Conservation (phyloP, 2,329 filamentous ascomycete species). For the Cyclaneusma minus region DNA sequence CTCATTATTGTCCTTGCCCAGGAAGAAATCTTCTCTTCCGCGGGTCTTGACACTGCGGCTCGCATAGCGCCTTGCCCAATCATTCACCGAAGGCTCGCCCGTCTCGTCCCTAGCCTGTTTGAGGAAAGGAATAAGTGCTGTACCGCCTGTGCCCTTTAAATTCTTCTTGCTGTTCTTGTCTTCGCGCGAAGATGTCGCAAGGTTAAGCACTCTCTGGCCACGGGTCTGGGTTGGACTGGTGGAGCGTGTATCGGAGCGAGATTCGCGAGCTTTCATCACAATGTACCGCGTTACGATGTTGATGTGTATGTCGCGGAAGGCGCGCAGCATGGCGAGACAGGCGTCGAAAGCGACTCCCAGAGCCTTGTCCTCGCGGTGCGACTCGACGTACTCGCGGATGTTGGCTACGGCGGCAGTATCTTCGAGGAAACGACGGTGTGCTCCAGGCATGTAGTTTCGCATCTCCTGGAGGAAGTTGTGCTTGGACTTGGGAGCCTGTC, state of each 20-base stretch:
- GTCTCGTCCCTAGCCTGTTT: constrained; percentile 97
- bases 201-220: constrained; percentile 37
- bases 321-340: constrained; percentile 60
- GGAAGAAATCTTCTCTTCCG: constrained; percentile 39
- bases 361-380: constrained; percentile 40
- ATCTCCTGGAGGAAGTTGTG: constrained; percentile 96
- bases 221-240: constrained; percentile 25
- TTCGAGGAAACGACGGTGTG: constrained; percentile 76
- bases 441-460: constrained; percentile 91
- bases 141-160: constrained; percentile 82
- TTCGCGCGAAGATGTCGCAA: constrained; percentile 34
- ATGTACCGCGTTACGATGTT: constrained; percentile 94
- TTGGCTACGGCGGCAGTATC: constrained; percentile 71
- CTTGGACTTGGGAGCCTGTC: constrained; percentile 33
- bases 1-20: constrained; percentile 32
- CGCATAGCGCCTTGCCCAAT: constrained; percentile 36
- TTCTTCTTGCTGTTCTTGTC: constrained; percentile 32
- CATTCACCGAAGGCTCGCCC: constrained; percentile 69
- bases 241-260: constrained; percentile 46
- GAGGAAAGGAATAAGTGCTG: constrained; percentile 83
- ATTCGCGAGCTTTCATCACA: constrained; percentile 70
- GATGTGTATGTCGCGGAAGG: constrained; percentile 68
- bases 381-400: constrained; percentile 68
- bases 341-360: constrained; percentile 78
- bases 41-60: constrained; percentile 18